These are phyloP conservation scores for Flagelloscypha sp. DNA, from an alignment of 768 basidiomycete species.

Conservation along the genomic window DNA sequence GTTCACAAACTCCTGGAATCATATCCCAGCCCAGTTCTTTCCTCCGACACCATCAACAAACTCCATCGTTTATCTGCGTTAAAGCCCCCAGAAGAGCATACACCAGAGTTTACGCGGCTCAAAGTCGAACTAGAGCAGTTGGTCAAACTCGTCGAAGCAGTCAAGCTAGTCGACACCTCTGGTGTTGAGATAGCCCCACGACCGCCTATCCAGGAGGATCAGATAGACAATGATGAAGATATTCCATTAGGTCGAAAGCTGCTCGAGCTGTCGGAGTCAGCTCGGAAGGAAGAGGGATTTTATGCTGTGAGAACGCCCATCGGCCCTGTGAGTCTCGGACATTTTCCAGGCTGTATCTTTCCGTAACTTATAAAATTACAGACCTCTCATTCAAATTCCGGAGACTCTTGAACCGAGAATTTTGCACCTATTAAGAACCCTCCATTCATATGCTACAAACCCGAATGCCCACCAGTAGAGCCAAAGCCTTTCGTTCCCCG, in stretches of 20 bases:
- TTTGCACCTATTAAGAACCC: too few relatives aligned
- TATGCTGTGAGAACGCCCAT: constrained; percentile 66
- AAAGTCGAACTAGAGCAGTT: constrained; percentile 62
- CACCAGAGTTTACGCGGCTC: constrained; percentile 41
- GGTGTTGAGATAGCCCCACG: constrained; percentile 24
- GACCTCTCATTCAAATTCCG: too few relatives aligned
- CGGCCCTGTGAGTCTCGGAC: too few relatives aligned
- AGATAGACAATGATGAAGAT: constrained; percentile 20
- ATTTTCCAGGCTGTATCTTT: too few relatives aligned
- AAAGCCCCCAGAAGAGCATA: constrained; percentile 51
- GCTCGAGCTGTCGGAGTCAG: constrained; percentile 43
- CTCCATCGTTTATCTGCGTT: constrained; percentile 72
- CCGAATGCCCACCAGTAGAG: constrained; percentile 91
- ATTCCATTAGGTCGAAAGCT: constrained; percentile 34
- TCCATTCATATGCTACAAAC: too few relatives aligned
- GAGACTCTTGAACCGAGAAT: too few relatives aligned
- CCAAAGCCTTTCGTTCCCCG: constrained; percentile 88
- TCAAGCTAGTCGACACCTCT: constrained; percentile 49
- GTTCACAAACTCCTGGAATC: constrained; percentile 69
- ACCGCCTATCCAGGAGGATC: constrained; percentile 17
- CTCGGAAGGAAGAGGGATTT: constrained; percentile 40
- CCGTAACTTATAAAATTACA: too few relatives aligned
- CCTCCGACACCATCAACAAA: constrained; percentile 46
- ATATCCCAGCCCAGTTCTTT: constrained; percentile 60
- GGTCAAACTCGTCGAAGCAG: constrained; percentile 72